Evolutionary conservation across 768 basidiomycete species (phyloP).

Genomic region (Scleroderma citrinum): DNA sequence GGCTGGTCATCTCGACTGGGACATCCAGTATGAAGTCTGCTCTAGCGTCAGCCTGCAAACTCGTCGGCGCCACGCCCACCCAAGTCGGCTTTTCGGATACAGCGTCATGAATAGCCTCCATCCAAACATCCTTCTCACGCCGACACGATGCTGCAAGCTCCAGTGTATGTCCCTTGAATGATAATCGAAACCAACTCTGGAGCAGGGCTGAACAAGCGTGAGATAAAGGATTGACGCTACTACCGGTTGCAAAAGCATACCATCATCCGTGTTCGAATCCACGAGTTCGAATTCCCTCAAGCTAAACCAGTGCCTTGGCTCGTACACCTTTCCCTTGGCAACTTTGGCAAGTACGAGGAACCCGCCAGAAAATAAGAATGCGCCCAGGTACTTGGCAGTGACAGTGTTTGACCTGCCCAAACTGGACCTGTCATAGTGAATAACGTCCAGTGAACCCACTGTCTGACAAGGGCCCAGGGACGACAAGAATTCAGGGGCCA

Average conservation of each 20-base stretch:
- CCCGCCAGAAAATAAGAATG: conserved; percentile 82
- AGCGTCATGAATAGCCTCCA: conserved; percentile 57
- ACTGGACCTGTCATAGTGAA: conserved; percentile 55
- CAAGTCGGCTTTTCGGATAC: conserved; percentile 39
- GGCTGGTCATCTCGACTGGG: conserved; percentile 34
- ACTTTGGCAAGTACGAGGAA: conserved; percentile 88
- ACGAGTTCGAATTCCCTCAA: conserved; percentile 65
- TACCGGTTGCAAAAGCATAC: conserved; percentile 43
- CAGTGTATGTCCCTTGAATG: conserved; percentile 63
- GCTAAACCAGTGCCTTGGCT: conserved; percentile 85
- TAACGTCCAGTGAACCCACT: conserved; percentile 83
- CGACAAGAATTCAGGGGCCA: conserved; percentile 56
- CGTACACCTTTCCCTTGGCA: conserved; percentile 72
- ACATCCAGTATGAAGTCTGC: conserved; percentile 36
- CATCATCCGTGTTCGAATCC: conserved; percentile 65
- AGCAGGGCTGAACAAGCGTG: conserved; percentile 52
- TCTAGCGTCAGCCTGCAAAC: conserved; percentile 45
- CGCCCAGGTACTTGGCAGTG: conserved; percentile 82
- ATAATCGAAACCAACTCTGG: conserved; percentile 76
- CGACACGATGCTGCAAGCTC: conserved; percentile 83
- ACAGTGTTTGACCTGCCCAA: conserved; percentile 43
- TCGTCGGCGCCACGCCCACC: conserved; percentile 59
- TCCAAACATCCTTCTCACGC: conserved; percentile 85
- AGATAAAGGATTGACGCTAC: neutral
- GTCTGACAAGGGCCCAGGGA: conserved; percentile 75